Base-by-base conservation (phyloP, 768 basidiomycete species). In the Mycena haematopus region DNA sequence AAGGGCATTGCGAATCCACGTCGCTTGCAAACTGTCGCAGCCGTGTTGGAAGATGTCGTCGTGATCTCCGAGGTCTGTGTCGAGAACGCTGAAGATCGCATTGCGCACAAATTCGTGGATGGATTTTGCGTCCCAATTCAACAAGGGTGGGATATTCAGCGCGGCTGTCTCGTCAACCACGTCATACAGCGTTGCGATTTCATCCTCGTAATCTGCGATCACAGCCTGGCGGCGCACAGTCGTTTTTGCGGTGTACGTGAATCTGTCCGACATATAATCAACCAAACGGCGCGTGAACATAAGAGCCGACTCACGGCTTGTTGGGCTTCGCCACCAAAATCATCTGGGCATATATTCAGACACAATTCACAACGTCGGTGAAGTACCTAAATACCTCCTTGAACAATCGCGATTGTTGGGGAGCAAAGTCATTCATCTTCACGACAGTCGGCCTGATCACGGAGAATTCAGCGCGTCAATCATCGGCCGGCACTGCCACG, bases 401-500 rank as follows among this genome's bases (percentile, higher is more conserved):
- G 71, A 81, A 80, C 6, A 83, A 65, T n/a, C 79, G 68, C 3
- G 79, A 80, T 65, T 81, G 79, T 35, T 77, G 71, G 15, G 80
- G 80, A 0, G 79, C 78, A 55, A 71, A 75, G 7, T 52, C 59
- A 58, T 82, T 82, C 54, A 77, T 70, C 59, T 75, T 70, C 46
- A 78, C 74, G 5, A 82, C 71, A 8, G 74, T 79, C 0, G 78
- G 72, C 80, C 79, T 81, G 33, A 19, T 27, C 13, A 27, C n/a
- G 25, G 21, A 45, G 10, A 6, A 42, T n/a, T 45, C 44, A 45
- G 13, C 44, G 10, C 8, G 42, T 8, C 25, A 22, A 51, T n/a
- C 25, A 51, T n/a, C 25, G 15, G 15, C 15, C 11, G n/a, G 35
- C 53, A 35, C 25, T n/a, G 10, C 31, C 2, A 55, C 65, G 25